Evolutionary conservation across 306 rosid species (phyloP).

Genomic region (Prunus davidiana): DNA sequence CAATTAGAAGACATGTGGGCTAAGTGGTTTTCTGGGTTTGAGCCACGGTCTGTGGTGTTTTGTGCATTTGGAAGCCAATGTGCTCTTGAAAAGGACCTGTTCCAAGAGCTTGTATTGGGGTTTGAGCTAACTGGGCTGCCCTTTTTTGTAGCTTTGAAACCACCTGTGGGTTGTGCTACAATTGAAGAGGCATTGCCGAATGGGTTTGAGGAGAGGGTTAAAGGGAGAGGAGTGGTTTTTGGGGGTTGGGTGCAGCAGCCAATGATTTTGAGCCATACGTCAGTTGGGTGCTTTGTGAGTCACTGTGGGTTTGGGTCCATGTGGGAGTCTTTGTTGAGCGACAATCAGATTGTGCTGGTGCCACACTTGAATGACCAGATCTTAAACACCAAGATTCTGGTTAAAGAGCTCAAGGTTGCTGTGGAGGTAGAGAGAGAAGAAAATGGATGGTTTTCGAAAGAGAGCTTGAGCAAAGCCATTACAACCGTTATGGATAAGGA

Average conservation of each 20-base stretch:
- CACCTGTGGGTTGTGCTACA: constrained; percentile 26
- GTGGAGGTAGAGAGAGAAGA: constrained; percentile 34
- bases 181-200: constrained; percentile 38
- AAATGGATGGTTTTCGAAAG: constrained; percentile 33
- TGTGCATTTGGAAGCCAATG: not conserved
- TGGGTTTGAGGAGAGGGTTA: constrained; percentile 37
- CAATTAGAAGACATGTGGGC: constrained; percentile 17
- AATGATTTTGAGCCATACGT: no score
- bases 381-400: constrained; percentile 33
- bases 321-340: no score
- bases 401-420: constrained; percentile 36
- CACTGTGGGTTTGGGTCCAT: no score
- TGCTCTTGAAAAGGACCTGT: constrained; percentile 28
- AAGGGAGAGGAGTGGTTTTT: no score
- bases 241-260: no score
- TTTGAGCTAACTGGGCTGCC: constrained; percentile 39
- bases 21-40: constrained; percentile 23
- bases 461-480: constrained; percentile 36
- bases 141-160: constrained; percentile 33
- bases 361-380: not conserved
- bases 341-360: no score
- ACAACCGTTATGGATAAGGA: constrained; percentile 33
- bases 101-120: constrained; percentile 38
- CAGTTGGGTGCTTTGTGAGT: not conserved
- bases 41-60: no score